Conservation (phyloP, 2,329 filamentous ascomycete genomes). For the Trichoderma sp. region DNA sequence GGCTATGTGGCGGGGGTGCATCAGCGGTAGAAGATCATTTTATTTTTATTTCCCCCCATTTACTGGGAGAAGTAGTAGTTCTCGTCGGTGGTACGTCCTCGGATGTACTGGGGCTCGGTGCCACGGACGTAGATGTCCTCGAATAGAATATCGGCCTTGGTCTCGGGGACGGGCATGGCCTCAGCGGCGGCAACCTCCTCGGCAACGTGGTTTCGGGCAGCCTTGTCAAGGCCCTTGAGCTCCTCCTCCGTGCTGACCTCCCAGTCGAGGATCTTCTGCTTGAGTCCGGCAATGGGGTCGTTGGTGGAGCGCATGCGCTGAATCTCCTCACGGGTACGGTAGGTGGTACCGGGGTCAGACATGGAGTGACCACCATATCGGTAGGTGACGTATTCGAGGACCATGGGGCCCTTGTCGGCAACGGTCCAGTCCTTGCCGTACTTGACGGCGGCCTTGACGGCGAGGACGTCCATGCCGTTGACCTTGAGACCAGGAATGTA, state of each 20-base stretch:
- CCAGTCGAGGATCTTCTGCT: conserved; percentile 98
- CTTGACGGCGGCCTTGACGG: conserved; percentile 93
- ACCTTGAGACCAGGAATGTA: conserved; percentile 99
- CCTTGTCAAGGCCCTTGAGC: conserved; percentile 94
- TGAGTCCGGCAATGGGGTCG: conserved; percentile 95
- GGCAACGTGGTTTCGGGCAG: conserved; percentile 81
- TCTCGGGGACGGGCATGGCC: conserved; percentile 78
- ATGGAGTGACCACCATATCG: conserved; percentile 99
- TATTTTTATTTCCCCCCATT: conserved; percentile 5
- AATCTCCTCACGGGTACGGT: conserved; percentile 98
- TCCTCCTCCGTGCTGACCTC: conserved; percentile 87
- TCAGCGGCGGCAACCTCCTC: conserved; percentile 89
- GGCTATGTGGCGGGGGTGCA: conserved; percentile 24
- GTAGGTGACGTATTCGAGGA: conserved; percentile 99
- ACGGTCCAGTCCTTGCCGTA: conserved; percentile 88
- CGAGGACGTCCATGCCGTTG: conserved; percentile 98
- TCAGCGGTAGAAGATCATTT: background rate
- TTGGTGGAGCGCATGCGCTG: conserved; percentile 99
- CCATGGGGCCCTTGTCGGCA: conserved; percentile 85
- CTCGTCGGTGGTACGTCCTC: conserved; percentile 87
- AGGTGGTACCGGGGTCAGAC: conserved; percentile 98
- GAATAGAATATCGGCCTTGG: conserved; percentile 79
- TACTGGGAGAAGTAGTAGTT: conserved; percentile 81
- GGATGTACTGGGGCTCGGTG: conserved; percentile 83
- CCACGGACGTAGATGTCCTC: conserved; percentile 96